These are phyloP conservation scores for Sporisorium scitamineum DNA, from an alignment of 1,284 basidiomycete genomes.

Conservation along the genomic window DNA sequence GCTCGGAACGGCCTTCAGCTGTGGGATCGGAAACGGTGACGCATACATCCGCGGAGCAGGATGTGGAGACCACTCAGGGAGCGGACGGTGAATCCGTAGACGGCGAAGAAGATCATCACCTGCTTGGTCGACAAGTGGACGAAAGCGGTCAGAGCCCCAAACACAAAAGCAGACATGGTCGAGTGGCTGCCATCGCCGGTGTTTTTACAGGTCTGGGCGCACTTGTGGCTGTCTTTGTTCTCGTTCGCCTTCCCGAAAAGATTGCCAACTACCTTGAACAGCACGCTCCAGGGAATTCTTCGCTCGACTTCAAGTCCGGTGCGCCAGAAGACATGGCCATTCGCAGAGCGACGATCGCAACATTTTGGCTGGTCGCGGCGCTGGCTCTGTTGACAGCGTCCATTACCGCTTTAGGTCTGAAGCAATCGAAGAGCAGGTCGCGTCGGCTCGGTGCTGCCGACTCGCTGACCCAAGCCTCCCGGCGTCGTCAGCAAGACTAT, in stretches of 20 bases:
- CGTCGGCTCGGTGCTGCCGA: conserved; percentile 5
- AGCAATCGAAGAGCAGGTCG: background rate
- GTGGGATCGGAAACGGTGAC: background rate
- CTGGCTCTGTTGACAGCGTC: conserved; percentile 30
- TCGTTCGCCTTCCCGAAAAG: conserved; percentile 50
- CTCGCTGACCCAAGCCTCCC: background rate
- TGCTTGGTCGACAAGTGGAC: background rate
- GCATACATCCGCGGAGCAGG: background rate
- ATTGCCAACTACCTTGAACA: conserved; percentile 38
- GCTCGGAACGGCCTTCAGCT: background rate
- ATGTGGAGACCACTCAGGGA: conserved; percentile 6
- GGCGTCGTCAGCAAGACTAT: conserved; percentile 19
- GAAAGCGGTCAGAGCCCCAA: background rate
- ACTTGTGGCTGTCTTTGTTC: conserved; percentile 52
- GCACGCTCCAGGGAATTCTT: background rate
- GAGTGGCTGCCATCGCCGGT: conserved; percentile 48
- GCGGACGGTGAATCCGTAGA: conserved; percentile 6
- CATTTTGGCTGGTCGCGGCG: conserved; percentile 49
- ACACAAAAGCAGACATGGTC: conserved; percentile 28
- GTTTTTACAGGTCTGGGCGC: conserved; percentile 53
- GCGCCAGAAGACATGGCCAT: conserved; percentile 23
- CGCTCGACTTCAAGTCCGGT: background rate
- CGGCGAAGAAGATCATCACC: background rate
- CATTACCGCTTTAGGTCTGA: conserved; percentile 29
- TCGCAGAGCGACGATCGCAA: conserved; percentile 28